Evolutionary conservation across 208 protist species (phyloP).

Genomic region (Tritrichomonas musculus): DNA sequence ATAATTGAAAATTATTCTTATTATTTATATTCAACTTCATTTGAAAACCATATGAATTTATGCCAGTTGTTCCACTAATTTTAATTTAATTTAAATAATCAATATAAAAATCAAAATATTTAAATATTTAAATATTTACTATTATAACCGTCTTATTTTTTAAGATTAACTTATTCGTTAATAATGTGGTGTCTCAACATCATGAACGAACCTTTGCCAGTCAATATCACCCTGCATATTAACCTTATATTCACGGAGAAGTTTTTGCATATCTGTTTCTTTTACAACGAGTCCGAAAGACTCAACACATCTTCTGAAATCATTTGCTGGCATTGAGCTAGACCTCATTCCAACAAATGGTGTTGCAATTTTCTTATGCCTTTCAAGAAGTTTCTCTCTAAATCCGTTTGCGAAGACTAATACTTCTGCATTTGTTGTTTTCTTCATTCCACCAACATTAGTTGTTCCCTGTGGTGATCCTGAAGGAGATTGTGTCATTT

Average conservation of each 20-base stretch:
- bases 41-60: too few relatives aligned
- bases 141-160: too few relatives aligned
- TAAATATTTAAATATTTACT: too few relatives aligned
- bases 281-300: background rate
- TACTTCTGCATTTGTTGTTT: background rate
- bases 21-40: too few relatives aligned
- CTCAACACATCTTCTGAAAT: conserved; percentile 10
- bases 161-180: too few relatives aligned
- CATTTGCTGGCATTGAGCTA: background rate
- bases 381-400: background rate
- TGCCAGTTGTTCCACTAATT: too few relatives aligned
- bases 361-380: background rate
- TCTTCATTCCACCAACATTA: background rate
- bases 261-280: background rate
- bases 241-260: background rate
- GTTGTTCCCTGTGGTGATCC: too few relatives aligned
- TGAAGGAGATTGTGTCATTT: background rate
- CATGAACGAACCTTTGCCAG: background rate
- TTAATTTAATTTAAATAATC: too few relatives aligned
- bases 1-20: too few relatives aligned
- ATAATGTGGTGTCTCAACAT: too few relatives aligned
- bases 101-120: too few relatives aligned
- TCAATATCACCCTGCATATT: conserved; percentile 20
- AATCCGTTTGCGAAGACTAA: background rate
- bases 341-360: background rate